Conservation (phyloP, 257 asterid genomes). For the Solanum arcanum region DNA sequence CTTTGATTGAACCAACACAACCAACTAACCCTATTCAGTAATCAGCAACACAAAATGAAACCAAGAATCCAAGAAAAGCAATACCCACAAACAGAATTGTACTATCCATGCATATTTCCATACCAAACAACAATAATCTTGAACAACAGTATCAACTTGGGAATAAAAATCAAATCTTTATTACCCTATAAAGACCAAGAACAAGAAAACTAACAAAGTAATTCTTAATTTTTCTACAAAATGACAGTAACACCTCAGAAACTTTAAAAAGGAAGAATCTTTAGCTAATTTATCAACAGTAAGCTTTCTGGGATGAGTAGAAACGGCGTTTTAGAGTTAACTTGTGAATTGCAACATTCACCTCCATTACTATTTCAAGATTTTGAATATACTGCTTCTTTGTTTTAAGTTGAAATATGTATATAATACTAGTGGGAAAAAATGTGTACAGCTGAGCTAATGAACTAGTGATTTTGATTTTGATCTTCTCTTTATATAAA, state of each 20-base stretch:
- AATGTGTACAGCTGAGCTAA: not conserved
- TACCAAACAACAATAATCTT: conserved; percentile 7
- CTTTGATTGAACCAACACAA: conserved; percentile 1
- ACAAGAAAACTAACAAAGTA: not conserved
- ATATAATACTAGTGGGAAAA: not conserved
- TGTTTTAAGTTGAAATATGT: not conserved
- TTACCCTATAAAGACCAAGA: not conserved
- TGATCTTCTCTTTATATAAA: not conserved
- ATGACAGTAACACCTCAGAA: not conserved
- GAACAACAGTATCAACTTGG: not conserved
- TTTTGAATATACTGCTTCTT: not conserved
- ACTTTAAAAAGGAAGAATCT: not conserved
- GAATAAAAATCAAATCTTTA: not conserved
- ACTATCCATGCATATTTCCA: conserved; percentile 21
- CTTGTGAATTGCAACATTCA: conserved; percentile 17
- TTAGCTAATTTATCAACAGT: conserved; percentile 21
- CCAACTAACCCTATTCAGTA: conserved; percentile 12
- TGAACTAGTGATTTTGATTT: not conserved
- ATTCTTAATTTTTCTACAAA: not conserved
- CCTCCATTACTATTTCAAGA: conserved; percentile 30
- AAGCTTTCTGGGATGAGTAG: conserved; percentile 62
- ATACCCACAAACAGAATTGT: not conserved
- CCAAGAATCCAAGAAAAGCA: conserved; percentile 9
- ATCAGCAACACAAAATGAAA: conserved; percentile 11
- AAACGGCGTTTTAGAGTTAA: conserved; percentile 37